phyloP scores from a whole-genome alignment of 768 basidiomycete species.

The Botryobasidium botryosum region DNA sequence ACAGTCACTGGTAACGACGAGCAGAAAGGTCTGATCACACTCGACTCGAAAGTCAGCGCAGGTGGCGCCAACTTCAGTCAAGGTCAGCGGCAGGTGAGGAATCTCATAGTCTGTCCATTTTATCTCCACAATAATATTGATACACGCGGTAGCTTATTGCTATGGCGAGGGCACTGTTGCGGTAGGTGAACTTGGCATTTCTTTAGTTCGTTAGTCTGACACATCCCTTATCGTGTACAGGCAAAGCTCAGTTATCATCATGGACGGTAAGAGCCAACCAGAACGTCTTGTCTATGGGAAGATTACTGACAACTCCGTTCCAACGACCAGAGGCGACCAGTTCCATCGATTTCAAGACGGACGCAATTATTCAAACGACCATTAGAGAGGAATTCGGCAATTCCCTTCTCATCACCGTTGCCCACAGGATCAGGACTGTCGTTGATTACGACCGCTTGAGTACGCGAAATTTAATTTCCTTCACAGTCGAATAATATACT shows the following conservation, averaged over 20 bases:
- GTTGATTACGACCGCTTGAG: constrained; percentile 64
- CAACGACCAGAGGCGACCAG: too few relatives aligned
- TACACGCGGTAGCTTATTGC: constrained; percentile 55
- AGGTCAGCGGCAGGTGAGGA: constrained; percentile 70
- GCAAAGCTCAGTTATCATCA: constrained; percentile 52
- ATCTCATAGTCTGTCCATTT: too few relatives aligned
- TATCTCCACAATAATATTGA: too few relatives aligned
- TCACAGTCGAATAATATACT: neutral
- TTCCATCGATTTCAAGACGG: constrained; percentile 75
- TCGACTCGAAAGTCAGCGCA: constrained; percentile 67
- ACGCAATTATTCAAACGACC: constrained; percentile 76
- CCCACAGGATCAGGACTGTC: constrained; percentile 58
- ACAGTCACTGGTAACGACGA: constrained; percentile 22
- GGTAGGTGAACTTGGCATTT: constrained; percentile 16
- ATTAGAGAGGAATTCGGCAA: constrained; percentile 73
- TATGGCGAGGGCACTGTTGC: constrained; percentile 65
- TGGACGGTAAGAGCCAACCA: constrained; percentile 22
- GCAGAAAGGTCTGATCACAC: constrained; percentile 35
- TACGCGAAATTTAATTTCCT: too few relatives aligned
- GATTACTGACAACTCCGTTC: constrained; percentile 25
- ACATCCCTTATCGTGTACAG: neutral
- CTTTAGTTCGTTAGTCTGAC: neutral
- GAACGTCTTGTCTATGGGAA: neutral
- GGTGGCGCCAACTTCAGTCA: constrained; percentile 87
- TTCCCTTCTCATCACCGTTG: constrained; percentile 35